Conservation (phyloP, 352 stramenopile species). For the Phytophthora kernoviae region DNA sequence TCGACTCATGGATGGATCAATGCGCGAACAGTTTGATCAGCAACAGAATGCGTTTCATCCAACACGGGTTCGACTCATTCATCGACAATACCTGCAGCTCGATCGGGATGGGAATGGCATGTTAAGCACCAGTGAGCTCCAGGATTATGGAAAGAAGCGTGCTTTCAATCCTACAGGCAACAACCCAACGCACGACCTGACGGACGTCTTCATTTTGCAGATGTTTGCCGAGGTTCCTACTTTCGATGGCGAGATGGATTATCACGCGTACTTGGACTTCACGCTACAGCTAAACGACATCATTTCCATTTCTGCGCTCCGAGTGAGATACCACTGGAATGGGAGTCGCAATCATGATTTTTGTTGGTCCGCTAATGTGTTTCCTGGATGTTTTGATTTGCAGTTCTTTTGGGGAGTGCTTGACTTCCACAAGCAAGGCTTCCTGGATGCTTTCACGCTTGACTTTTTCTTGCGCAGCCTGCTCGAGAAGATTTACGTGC, state of each 20-base stretch:
- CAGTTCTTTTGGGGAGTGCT: constrained; percentile 78
- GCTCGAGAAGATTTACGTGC: constrained; percentile 43
- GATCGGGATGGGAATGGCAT: constrained; percentile 66
- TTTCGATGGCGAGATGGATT: constrained; percentile 65
- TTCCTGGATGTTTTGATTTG: neutral
- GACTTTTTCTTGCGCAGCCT: constrained; percentile 69
- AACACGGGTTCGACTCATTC: constrained; percentile 41
- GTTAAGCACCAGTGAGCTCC: constrained; percentile 50
- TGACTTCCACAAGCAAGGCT: constrained; percentile 71
- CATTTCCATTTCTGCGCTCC: constrained; percentile 38
- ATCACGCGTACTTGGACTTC: constrained; percentile 68
- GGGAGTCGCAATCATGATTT: neutral
- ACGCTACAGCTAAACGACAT: constrained; percentile 55
- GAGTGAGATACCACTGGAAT: constrained; percentile 26
- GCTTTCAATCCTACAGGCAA: constrained; percentile 55
- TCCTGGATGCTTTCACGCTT: constrained; percentile 61
- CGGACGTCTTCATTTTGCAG: constrained; percentile 52
- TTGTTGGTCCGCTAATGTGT: neutral
- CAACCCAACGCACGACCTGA: constrained; percentile 64
- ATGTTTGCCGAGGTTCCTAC: constrained; percentile 58
- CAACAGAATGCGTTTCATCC: constrained; percentile 42
- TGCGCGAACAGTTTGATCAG: constrained; percentile 41
- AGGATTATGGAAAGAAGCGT: constrained; percentile 68
- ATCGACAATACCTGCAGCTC: constrained; percentile 69
- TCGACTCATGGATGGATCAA: constrained; percentile 34